phyloP scores from a whole-genome alignment of 345 rosid genomes.

The Heritiera littoralis region DNA sequence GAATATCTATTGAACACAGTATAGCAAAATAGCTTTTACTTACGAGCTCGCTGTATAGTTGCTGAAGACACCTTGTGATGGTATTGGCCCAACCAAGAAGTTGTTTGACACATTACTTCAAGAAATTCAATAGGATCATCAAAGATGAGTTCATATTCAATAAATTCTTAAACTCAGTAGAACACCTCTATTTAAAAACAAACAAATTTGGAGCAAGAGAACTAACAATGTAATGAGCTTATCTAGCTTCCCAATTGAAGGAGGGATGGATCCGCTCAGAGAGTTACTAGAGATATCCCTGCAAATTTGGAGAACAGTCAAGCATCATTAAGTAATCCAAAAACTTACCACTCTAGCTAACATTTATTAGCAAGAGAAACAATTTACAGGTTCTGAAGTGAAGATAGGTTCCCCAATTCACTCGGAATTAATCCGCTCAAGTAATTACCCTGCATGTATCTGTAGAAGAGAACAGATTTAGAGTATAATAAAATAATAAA shows the following conservation, averaged over 20 bases:
- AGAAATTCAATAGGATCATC: conserved; percentile 31
- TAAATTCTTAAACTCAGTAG: background rate
- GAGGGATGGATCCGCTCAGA: conserved; percentile 71
- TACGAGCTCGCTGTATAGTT: conserved; percentile 68
- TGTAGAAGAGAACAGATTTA: conserved; percentile 35
- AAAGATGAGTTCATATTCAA: conserved; percentile 22
- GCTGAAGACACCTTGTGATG: conserved; percentile 67
- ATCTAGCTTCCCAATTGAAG: conserved; percentile 68
- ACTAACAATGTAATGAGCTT: conserved; percentile 75
- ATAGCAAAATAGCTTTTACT: conserved; percentile 34
- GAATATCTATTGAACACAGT: background rate
- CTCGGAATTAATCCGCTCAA: conserved; percentile 72
- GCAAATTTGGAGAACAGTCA: conserved; percentile 12
- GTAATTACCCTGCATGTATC: conserved; percentile 91
- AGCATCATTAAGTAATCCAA: conserved; percentile 16
- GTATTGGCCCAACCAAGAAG: conserved; percentile 81
- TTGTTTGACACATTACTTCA: conserved; percentile 88
- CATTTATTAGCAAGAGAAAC: conserved; percentile 18
- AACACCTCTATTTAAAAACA: background rate
- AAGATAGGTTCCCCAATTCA: conserved; percentile 73
- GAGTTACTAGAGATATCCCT: conserved; percentile 88
- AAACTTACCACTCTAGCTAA: background rate
- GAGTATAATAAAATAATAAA: background rate
- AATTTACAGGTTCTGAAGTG: conserved; percentile 71
- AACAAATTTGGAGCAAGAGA: conserved; percentile 26